A percentile compares a stretch with the other conserved stretches of the same genome.
Conservation (phyloP, 2,329 filamentous ascomycete genomes). For the Neonectria punicea region DNA sequence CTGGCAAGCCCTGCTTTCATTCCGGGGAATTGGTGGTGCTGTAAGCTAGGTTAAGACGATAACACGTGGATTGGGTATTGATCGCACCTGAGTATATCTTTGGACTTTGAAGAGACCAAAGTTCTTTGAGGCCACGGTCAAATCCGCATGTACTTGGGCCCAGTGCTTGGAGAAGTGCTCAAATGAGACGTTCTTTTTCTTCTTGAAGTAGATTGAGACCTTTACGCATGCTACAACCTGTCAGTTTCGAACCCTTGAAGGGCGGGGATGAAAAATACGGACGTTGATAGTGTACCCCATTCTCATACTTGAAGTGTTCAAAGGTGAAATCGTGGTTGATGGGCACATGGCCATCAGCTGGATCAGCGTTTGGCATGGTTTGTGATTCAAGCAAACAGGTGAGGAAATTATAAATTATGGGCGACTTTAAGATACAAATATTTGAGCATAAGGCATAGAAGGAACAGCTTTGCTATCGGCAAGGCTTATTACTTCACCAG, state of each 20-base stretch:
- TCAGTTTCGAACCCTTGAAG: neutral
- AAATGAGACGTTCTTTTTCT: constrained; percentile 25
- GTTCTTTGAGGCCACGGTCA: constrained; percentile 28
- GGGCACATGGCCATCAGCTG: constrained; percentile 17
- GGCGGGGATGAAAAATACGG: neutral
- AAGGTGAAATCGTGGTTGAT: constrained; percentile 33
- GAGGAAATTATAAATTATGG: no score
- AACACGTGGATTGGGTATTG: neutral
- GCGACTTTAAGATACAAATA: fast-evolving
- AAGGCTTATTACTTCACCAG: neutral
- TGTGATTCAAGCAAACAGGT: neutral
- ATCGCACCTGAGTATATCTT: constrained; percentile 29
- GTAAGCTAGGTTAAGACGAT: neutral
- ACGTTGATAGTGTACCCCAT: constrained; percentile 30
- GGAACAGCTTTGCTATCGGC: no score
- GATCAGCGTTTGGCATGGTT: constrained; percentile 4
- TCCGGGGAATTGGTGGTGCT: constrained; percentile 34
- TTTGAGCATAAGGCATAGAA: no score
- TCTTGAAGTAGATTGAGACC: constrained; percentile 32
- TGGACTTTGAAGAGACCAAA: constrained; percentile 31
- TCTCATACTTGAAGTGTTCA: constrained; percentile 28
- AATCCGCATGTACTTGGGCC: constrained; percentile 30
- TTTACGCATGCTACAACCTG: constrained; percentile 27
- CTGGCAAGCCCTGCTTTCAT: constrained; percentile 20
- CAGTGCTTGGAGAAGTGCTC: constrained; percentile 34